Base-by-base conservation (phyloP, 345 rosid species). In the Streptanthus diversifolius region DNA sequence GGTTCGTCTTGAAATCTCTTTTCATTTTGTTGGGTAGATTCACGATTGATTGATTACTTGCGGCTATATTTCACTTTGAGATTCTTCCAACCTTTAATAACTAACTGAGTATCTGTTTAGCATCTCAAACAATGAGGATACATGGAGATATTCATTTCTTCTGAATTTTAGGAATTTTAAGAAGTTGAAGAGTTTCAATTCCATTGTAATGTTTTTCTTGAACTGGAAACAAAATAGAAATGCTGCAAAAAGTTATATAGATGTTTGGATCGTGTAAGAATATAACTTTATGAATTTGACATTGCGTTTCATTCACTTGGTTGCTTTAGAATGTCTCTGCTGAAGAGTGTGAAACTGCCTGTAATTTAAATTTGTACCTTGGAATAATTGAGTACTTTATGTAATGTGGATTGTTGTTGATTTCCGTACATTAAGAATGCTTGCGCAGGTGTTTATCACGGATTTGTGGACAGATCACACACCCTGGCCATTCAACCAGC, bases 381-480 rank as follows among this genome's bases (percentile, higher is more conserved):
- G 62, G 13, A 7, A 15, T 5, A 5, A 21, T 69, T 54, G 3
- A 14, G 51, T 70, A 18, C 6, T 9, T 15, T 57, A 9, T 8
- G 43, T 55, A 35, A 54, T 25, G 32, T 56, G 71, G 52, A 24
- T 21, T 7, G 8, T 71, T 64, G 72, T 52, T 71, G 73, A 65
- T 57, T 71, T n/a, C 43, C 21, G 43, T 72, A 15, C 22, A 66
- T 60, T 67, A 82, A 80, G 85, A 81, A 80, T 84, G 83, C 21
- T 35, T 74, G 75, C 72, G 80, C 95, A 95, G 99, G 98, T 95
- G 61, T 95, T 85, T 77, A 82, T 95, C 66, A 90, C 98, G 49
- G 99, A 95, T 83, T 84, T 95, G 63, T 95, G 98, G 99, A 72
- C 99, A 25, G 99, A 92, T 71, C 99, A 95, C 76, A 92, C 98